Percentiles rank a stretch among this genome's conserved stretches.
These are phyloP conservation scores for Alternaria rosae DNA, from an alignment of 2,329 filamentous ascomycete genomes.

Conservation along the genomic window DNA sequence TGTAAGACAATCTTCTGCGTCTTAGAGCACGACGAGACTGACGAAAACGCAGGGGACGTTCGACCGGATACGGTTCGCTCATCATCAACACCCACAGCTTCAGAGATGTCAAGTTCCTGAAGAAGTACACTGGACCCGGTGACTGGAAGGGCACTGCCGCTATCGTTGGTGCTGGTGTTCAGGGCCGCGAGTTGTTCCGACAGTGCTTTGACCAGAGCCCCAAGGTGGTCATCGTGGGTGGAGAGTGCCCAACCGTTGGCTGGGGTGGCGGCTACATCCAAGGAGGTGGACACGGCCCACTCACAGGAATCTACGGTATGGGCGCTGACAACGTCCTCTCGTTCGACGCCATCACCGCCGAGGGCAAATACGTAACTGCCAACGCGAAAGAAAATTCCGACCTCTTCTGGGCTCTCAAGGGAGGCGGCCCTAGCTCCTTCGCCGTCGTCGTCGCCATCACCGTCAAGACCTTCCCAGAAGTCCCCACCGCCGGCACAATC, in stretches of 20 bases:
- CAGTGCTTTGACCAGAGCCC: conserved; percentile 40
- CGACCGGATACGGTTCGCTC: conserved; percentile 43
- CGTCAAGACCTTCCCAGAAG: conserved; percentile 45
- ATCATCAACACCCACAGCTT: conserved; percentile 50
- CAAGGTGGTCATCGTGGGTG: conserved; percentile 46
- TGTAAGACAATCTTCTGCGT: conserved; percentile 17
- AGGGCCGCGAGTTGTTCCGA: conserved; percentile 43
- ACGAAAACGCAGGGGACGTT: conserved; percentile 34
- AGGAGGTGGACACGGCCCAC: conserved; percentile 54
- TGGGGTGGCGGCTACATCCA: conserved; percentile 54
- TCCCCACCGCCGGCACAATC: conserved; percentile 43
- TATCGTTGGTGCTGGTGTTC: conserved; percentile 45
- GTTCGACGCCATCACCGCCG: conserved; percentile 50
- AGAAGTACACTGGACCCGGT: conserved; percentile 42
- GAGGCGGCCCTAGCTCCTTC: conserved; percentile 43
- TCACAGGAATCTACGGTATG: conserved; percentile 49
- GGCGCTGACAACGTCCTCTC: conserved; percentile 50
- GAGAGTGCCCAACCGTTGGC: conserved; percentile 50
- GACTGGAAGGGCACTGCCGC: conserved; percentile 44
- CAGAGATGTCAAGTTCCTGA: conserved; percentile 39
- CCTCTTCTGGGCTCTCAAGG: conserved; percentile 49
- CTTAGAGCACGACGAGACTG: not conserved
- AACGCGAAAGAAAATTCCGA: conserved; percentile 46
- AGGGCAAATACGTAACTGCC: conserved; percentile 43
- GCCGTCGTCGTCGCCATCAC: conserved; percentile 43